Conservation (phyloP, 2,329 filamentous ascomycete species). For the Botrytis pseudocinerea region DNA sequence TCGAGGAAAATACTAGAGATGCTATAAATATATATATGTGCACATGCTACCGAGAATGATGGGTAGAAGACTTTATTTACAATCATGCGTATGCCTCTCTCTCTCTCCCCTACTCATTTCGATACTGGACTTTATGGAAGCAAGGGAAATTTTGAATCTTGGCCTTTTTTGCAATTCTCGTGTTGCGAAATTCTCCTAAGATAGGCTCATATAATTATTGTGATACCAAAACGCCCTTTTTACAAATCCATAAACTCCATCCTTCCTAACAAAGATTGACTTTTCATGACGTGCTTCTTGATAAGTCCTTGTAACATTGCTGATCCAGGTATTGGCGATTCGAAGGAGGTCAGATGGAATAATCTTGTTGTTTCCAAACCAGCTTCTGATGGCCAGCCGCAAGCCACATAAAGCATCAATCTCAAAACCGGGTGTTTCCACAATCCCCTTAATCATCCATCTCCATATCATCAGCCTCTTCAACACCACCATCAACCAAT, state of each 20-base stretch:
- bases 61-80: neutral
- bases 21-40: neutral
- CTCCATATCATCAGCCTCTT: slow-evolving; percentile 52
- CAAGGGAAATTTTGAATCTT: neutral
- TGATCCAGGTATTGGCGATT: neutral
- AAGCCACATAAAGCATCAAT: neutral
- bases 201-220: slow-evolving; percentile 17
- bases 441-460: slow-evolving; percentile 42
- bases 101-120: neutral
- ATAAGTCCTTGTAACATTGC: neutral
- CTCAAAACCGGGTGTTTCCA: slow-evolving; percentile 26
- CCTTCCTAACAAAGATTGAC: slow-evolving; percentile 14
- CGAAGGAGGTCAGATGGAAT: neutral
- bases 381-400: slow-evolving; percentile 2
- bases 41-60: neutral
- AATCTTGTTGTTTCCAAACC: slow-evolving; percentile 5
- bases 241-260: slow-evolving; percentile 24
- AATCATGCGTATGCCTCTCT: neutral
- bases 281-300: slow-evolving; percentile 9
- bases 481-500: slow-evolving; percentile 40
- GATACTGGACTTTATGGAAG: neutral
- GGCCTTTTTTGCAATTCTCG: neutral
- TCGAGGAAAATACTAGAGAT: neutral
- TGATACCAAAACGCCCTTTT: slow-evolving; percentile 23
- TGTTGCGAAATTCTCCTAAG: neutral